A percentile compares a stretch with the other conserved stretches of the same genome.
Evolutionary conservation across 148 eudicot species (phyloP).

Genomic region (Chenopodium quinoa): DNA sequence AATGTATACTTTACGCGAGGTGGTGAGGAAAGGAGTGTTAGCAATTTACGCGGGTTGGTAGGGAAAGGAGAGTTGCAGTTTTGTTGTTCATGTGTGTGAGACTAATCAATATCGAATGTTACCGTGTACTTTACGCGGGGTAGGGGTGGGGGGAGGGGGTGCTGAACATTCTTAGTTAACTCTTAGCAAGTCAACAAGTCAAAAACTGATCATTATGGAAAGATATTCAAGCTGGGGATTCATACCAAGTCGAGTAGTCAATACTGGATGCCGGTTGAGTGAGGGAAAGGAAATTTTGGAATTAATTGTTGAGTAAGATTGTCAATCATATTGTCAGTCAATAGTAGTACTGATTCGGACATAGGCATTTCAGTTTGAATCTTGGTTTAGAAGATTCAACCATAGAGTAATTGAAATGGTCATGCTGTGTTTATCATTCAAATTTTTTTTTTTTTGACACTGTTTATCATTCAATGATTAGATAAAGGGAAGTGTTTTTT

Average conservation of each 20-base stretch:
- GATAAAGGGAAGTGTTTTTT: background rate
- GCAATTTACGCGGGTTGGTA: too few species aligned
- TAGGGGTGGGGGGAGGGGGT: background rate
- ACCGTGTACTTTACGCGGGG: too few species aligned
- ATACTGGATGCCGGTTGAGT: slow-evolving; percentile 13
- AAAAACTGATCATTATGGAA: background rate
- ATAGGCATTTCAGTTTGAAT: background rate
- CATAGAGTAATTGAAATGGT: background rate
- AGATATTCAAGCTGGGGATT: background rate
- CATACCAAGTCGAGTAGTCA: background rate
- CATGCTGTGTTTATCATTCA: background rate
- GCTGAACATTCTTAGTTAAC: background rate
- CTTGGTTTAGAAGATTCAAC: background rate
- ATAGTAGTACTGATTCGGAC: background rate
- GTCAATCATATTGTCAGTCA: background rate
- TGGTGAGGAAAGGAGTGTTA: too few species aligned
- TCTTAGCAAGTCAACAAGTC: background rate
- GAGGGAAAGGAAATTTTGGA: slow-evolving; percentile 1
- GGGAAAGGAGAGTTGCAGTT: too few species aligned
- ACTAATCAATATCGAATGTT: background rate
- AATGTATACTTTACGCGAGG: too few species aligned
- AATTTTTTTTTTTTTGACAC: too few species aligned
- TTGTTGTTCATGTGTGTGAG: background rate
- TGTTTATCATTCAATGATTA: background rate
- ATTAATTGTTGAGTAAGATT: background rate